Base-by-base conservation (phyloP, 2,329 filamentous ascomycete genomes). In the Fusarium buharicum region DNA sequence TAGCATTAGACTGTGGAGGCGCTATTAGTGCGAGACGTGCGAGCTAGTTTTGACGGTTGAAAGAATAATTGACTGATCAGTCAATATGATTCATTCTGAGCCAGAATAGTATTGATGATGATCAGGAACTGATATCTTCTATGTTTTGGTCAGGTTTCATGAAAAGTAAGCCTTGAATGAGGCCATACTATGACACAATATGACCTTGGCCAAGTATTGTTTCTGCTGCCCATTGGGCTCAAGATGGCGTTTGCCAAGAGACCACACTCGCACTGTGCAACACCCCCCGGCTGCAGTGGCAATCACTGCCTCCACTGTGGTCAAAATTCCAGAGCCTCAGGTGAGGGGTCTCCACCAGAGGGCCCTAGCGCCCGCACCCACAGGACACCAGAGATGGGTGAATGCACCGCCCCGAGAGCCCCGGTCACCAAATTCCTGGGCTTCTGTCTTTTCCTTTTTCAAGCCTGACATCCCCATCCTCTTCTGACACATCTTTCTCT, bases 261-360 rank as follows among this genome's bases (percentile, higher is more conserved):
- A 50, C 24, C 28, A 34, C 14, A 48, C n/a, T 37, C 54, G 41
- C 59, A 63, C 60, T 63, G 60, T 62, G 17, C 5, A 11, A 22
- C 18, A 38, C 17, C 6, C 46, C 55, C 55, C 31, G 31, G 61
- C 46, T 47, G 39, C 47, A 56, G 62, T 65, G 57, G 62, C 53
- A 51, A 66, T 34, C 48, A 38, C 31, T 61, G 16, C 28, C 61
- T 48, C 49, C 44, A 44, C 53, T 50, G 60, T 62, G 46, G 55
- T 66, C 58, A 48, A 66, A 54, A 51, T 59, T 58, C 57, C 49
- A 62, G 62, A 66, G 62, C 62, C 62, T 66, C 62, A 62, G 62
- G 62, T 65, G 62, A 64, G 62, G 59, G 62, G 55, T 54, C n/a
- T 28, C 62, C 62, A 66, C 62, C 47, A 30, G 27, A 41, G 41